A percentile compares a stretch with the other conserved stretches of the same genome.
Evolutionary conservation across 1,139 yeast genomes (phyloP).

Genomic region (Scheffersomyces insectosa): DNA sequence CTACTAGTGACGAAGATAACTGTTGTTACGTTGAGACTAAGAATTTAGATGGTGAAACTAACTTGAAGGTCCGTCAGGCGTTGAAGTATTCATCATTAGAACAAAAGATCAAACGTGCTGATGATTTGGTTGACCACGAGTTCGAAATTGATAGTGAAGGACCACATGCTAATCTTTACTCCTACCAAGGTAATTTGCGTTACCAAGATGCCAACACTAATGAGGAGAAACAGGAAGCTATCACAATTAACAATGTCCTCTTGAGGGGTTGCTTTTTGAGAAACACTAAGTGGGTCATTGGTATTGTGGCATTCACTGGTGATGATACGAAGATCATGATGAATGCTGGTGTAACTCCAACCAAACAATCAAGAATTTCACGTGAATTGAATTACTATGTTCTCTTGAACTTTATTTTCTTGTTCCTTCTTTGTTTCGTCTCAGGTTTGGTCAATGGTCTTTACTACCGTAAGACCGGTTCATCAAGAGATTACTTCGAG

Average conservation of each 20-base stretch:
- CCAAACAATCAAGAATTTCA: constrained; percentile 55
- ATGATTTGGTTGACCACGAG: constrained; percentile 40
- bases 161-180: constrained; percentile 55
- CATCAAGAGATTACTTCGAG: constrained; percentile 48
- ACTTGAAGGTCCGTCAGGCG: constrained; percentile 54
- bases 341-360: constrained; percentile 58
- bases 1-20: constrained; percentile 55
- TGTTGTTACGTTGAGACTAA: constrained; percentile 60
- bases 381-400: constrained; percentile 54
- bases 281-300: constrained; percentile 58
- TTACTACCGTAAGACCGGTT: constrained; percentile 33
- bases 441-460: constrained; percentile 55
- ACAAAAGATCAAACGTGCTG: constrained; percentile 38
- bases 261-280: constrained; percentile 55
- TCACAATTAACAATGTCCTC: constrained; percentile 49
- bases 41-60: constrained; percentile 63
- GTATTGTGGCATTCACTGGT: constrained; percentile 55
- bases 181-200: constrained; percentile 51
- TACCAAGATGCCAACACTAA: constrained; percentile 23
- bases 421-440: constrained; percentile 52
- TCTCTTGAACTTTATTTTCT: constrained; percentile 44
- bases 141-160: constrained; percentile 55
- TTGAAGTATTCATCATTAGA: constrained; percentile 42
- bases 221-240: constrained; percentile 35
- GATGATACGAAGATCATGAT: constrained; percentile 57